Evolutionary conservation across 441 rosid genomes (phyloP), one percentile per base, ranked within the genome.

Genomic region (Hypseocharis bilobata): DNA sequence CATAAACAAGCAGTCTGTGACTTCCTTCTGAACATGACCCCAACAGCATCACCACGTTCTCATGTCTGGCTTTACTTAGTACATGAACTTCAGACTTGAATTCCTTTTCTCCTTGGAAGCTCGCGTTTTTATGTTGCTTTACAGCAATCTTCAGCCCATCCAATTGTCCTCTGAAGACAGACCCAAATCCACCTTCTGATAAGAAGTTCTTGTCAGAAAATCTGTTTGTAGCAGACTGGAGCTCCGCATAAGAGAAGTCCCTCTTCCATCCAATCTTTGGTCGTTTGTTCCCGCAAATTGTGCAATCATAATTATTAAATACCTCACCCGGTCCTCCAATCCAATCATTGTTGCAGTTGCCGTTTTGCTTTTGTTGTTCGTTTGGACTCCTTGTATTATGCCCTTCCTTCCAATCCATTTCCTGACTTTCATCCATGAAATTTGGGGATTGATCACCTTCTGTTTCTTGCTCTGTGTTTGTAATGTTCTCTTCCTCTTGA

Each of bases 101-200:
- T 20, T 68, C 64, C 55, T 52, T 52, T 0, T 67, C 69, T 56
- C 54, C 73, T 63, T 25, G 68, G 58, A 63, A 67, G 51, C 80
- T 74, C n/a, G 54, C 73, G 42, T 45, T 61, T 61, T 54, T 65
- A 20, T 67, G 64, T 49, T 54, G 32, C 63, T 76, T 80, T 19
- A 83, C 74, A 25, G 70, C 69, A 40, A 78, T 58, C 60, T 42
- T 72, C 57, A 70, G 55, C 38, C 78, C 62, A 2, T 63, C 38
- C 63, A 79, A 38, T 19, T 83, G 71, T 54, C 89, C 88, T 69
- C 32, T 66, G 52, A 40, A 75, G 25, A 78, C 88, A 27, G 77
- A 76, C 20, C 89, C 88, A 44, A 79, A 87, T 23, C 84, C 92
- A 2, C 86, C 88, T 70, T 71, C 85, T 0, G 83, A 79, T 23